These are phyloP conservation scores for Strobilomyces echinocephalus DNA, from an alignment of 768 basidiomycete species.

Conservation along the genomic window DNA sequence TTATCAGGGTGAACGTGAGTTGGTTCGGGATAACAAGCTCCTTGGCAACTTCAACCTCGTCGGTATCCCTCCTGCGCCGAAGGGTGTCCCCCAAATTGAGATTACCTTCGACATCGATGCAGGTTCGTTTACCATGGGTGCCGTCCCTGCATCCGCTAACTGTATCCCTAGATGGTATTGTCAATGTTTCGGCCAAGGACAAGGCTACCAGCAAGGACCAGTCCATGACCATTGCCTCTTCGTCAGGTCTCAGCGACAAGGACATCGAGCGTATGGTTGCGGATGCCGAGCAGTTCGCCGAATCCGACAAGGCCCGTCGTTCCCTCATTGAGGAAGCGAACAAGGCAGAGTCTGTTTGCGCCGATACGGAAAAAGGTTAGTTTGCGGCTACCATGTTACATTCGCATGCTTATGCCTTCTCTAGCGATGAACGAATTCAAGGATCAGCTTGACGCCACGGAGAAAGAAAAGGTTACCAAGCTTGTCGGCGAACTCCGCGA, in stretches of 20 bases:
- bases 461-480: conserved; percentile 91
- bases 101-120: conserved; percentile 98
- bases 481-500: conserved; percentile 86
- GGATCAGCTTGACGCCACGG: conserved; percentile 86
- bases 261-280: conserved; percentile 97
- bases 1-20: conserved; percentile 98
- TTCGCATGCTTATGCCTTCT: conserved; percentile 3
- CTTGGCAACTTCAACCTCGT: conserved; percentile 99
- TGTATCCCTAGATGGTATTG: conserved; percentile 70
- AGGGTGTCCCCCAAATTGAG: conserved; percentile 74
- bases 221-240: conserved; percentile 85
- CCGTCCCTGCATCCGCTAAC: not conserved
- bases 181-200: conserved; percentile 95
- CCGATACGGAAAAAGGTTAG: conserved; percentile 93
- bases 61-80: conserved; percentile 83
- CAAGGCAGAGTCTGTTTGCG: conserved; percentile 90
- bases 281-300: conserved; percentile 91
- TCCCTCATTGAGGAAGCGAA: conserved; percentile 92
- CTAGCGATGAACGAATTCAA: conserved; percentile 95
- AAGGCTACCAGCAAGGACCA: conserved; percentile 89
- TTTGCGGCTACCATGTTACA: not conserved
- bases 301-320: conserved; percentile 85
- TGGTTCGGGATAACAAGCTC: conserved; percentile 97
- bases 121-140: conserved; percentile 39
- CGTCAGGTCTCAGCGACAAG: conserved; percentile 91